Evolutionary conservation across 1,284 basidiomycete genomes (phyloP), one percentile per base, ranked within the genome.

Genomic region (Cryptococcus maquisensis): DNA sequence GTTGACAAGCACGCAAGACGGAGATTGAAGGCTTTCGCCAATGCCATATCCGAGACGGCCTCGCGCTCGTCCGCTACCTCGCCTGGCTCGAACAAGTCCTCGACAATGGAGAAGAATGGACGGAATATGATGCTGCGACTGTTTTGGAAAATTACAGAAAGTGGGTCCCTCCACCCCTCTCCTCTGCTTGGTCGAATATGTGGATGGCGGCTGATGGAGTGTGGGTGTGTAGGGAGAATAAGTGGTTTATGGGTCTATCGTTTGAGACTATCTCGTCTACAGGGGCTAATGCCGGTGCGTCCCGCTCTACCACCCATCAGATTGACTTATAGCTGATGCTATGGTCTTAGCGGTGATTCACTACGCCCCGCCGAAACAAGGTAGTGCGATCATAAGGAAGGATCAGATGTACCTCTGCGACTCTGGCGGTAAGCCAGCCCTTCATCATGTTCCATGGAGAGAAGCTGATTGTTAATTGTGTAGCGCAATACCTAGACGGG

Each of bases 321-420:
- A 52, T n/a, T 6, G 21, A 18, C 36, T 21, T n/a, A 20, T 18
- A 5, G 45, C 45, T 55, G 40, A 39, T 39, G 16, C n/a, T 21
- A 28, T 13, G 45, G 6, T 10, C 13, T 10, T 63, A 85, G 92
- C 93, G 15, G 87, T 98, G 65, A 97, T 98, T 55, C 95, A 98
- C 72, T 98, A 98, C 73, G 79, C 81, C 2, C 92, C 95, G 3
- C 83, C 88, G 49, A 82, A 84, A n/a, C 74, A 80, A 5, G 82
- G 84, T 57, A 90, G 86, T 64, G 85, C 87, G 0, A 79, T 84
- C 18, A 87, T 98, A 59, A 81, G 83, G 65, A 83, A 82, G 65
- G 83, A 92, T 48, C 82, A 89, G 84, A 84, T 96, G 49, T 98
- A 98, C 74, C 81, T 98, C 3, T 98, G 94, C 67, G 95, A 98